Evolutionary conservation across 768 basidiomycete species (phyloP).

Genomic region (Russula foetens): DNA sequence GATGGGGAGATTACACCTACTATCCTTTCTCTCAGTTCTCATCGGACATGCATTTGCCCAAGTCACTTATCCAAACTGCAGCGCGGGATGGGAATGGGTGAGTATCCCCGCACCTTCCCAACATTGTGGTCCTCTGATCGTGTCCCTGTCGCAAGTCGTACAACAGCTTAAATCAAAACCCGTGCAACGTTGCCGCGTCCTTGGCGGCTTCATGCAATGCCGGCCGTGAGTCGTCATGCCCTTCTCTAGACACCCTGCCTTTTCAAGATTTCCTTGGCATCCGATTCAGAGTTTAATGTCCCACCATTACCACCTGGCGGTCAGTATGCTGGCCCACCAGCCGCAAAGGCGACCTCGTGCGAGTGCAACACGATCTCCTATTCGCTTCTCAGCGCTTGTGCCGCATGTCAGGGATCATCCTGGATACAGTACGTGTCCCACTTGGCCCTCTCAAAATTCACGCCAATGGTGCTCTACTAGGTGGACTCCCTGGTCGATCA

Average conservation of each 20-base stretch:
- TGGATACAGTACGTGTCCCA: background rate
- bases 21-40: background rate
- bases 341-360: background rate
- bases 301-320: background rate
- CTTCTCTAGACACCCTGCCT: no score
- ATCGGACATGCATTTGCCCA: background rate
- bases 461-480: background rate
- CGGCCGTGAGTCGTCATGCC: background rate
- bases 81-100: constrained; percentile 3
- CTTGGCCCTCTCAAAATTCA: no score
- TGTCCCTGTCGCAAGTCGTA: background rate
- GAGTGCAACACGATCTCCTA: background rate
- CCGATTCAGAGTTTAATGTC: background rate
- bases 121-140: background rate
- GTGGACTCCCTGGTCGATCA: background rate
- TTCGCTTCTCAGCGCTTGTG: constrained; percentile 5
- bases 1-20: background rate
- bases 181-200: constrained; percentile 1
- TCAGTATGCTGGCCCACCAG: background rate
- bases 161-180: constrained; percentile 3
- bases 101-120: background rate
- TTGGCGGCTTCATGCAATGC: background rate
- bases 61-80: constrained; percentile 3
- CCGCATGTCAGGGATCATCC: background rate
- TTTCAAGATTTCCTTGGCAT: no score